A percentile compares a stretch with the other conserved stretches of the same genome.
These are phyloP conservation scores for Fraxinus sp. DNA, from an alignment of 305 asterid genomes.

Conservation along the genomic window DNA sequence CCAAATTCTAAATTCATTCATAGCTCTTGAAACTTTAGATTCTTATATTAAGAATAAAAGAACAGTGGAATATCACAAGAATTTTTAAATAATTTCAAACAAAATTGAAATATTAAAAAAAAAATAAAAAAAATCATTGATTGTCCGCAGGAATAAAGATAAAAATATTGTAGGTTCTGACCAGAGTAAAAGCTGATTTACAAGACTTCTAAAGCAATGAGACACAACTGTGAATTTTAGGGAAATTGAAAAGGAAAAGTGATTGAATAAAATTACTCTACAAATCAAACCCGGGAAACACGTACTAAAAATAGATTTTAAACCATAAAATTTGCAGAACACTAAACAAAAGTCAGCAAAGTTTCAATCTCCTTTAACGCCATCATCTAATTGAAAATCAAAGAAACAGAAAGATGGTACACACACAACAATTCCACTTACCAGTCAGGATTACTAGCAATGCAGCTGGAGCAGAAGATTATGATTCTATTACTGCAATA, in stretches of 20 bases:
- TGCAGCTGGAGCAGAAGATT: not conserved
- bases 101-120: not conserved
- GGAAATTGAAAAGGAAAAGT: not conserved
- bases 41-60: not conserved
- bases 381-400: not conserved
- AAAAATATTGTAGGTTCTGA: not conserved
- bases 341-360: not conserved
- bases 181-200: not conserved
- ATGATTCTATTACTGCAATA: not conserved
- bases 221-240: conserved; percentile 17
- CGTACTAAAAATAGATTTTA: not conserved
- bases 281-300: not conserved
- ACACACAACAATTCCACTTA: not conserved
- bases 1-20: not conserved
- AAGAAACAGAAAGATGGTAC: not conserved
- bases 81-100: not conserved
- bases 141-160: not conserved
- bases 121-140: not conserved
- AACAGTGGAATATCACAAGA: not conserved
- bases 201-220: conserved; percentile 25
- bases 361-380: not conserved
- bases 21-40: not conserved
- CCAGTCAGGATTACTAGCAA: not conserved
- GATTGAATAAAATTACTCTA: not conserved
- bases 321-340: not conserved